These are phyloP conservation scores for Urostyla sp. DNA, from an alignment of 73 alveolate species.

Conservation along the genomic window DNA sequence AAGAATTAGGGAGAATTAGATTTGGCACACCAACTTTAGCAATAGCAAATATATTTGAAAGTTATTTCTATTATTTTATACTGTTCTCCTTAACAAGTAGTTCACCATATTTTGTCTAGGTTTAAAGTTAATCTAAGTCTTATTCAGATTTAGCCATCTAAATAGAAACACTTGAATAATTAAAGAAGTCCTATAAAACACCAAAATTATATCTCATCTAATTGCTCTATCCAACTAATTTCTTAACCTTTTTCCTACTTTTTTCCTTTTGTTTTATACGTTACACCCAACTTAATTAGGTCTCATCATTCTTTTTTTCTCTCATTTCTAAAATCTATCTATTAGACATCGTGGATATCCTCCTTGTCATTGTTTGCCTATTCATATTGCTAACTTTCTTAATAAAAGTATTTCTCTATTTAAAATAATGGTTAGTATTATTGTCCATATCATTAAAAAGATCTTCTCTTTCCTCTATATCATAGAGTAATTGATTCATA, in stretches of 20 bases:
- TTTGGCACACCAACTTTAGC: conserved; percentile 55
- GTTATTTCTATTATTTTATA: not conserved
- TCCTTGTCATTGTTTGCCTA: conserved; percentile 20
- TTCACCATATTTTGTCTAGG: not conserved
- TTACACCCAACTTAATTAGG: not conserved
- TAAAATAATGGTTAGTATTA: too few species aligned
- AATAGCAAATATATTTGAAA: conserved; percentile 29
- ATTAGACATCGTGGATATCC: not conserved
- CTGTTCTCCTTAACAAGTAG: not conserved
- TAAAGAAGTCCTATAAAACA: conserved; percentile 44
- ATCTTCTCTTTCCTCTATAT: too few species aligned
- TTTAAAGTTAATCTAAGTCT: not conserved
- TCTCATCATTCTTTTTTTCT: not conserved
- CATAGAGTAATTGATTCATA: too few species aligned
- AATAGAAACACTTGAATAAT: conserved; percentile 16
- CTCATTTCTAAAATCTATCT: conserved; percentile 2
- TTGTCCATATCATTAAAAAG: too few species aligned
- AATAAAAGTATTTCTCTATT: too few species aligned
- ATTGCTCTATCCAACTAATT: not conserved
- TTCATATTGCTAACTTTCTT: conserved; percentile 12
- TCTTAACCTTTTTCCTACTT: conserved; percentile 18
- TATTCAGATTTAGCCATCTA: not conserved
- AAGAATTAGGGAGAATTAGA: conserved; percentile 29
- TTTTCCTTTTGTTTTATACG: not conserved
- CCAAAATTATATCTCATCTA: conserved; percentile 44